Conservation (phyloP, 192 early-diverging fungal genomes). For the Entophlyctis luteolus region DNA sequence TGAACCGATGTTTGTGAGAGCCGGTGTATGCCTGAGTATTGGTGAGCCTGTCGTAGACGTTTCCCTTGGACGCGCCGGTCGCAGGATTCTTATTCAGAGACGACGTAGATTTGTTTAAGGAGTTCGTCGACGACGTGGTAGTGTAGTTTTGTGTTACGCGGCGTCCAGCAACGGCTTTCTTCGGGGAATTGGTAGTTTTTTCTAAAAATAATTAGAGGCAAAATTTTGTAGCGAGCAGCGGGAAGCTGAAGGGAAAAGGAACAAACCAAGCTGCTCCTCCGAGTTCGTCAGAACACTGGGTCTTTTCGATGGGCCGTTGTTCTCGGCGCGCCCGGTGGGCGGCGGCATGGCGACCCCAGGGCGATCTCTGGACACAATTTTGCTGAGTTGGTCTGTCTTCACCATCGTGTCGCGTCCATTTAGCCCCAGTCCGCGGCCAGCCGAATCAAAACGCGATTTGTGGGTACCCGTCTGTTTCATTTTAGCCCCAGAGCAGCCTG, state of each 20-base stretch:
- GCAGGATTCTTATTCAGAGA: constrained; percentile 10
- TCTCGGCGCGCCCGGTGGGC: background rate
- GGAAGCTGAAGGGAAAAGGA: no score
- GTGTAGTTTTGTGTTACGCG: constrained; percentile 17
- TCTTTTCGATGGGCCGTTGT: constrained; percentile 1
- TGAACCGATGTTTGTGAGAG: constrained; percentile 44
- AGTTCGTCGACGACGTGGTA: background rate
- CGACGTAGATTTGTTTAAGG: no score
- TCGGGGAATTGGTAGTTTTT: constrained; percentile 35
- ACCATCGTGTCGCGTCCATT: constrained; percentile 39
- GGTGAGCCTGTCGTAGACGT: constrained; percentile 49
- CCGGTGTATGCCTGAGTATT: constrained; percentile 42
- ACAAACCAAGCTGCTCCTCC: constrained; percentile 36
- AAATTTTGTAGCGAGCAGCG: no score
- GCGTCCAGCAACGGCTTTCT: constrained; percentile 28
- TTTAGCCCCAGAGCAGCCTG: no score
- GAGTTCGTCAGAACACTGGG: constrained; percentile 29
- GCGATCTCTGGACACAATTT: constrained; percentile 28
- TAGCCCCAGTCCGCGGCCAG: constrained; percentile 44
- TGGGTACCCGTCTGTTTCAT: constrained; percentile 50
- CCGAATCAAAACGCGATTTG: constrained; percentile 51
- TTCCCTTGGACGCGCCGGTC: constrained; percentile 8
- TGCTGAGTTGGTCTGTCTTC: constrained; percentile 31
- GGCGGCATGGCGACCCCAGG: background rate
- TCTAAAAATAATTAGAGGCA: no score